A percentile compares a stretch with the other conserved stretches of the same genome.
These are phyloP conservation scores for Sporothrix schenckii DNA, from an alignment of 2,329 filamentous ascomycete species.

Conservation along the genomic window DNA sequence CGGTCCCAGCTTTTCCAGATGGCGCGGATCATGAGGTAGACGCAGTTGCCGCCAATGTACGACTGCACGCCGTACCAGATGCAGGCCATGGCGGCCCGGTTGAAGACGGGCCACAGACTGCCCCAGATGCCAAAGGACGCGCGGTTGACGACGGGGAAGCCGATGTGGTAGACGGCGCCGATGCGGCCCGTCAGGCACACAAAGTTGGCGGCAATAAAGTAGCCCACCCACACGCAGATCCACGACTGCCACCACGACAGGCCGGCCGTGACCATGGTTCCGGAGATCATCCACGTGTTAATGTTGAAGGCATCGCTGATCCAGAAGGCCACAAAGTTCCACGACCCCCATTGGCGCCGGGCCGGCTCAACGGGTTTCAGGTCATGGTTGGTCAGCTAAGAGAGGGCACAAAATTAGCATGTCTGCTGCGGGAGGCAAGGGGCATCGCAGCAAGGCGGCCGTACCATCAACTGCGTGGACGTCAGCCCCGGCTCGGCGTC, in stretches of 20 bases:
- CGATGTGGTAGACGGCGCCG: slow-evolving; percentile 84
- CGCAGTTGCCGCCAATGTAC: slow-evolving; percentile 83
- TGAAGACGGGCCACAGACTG: slow-evolving; percentile 46
- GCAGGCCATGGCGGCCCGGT: slow-evolving; percentile 44
- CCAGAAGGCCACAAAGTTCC: slow-evolving; percentile 91
- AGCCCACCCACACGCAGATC: slow-evolving; percentile 87
- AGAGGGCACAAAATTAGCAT: neutral
- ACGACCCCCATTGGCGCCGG: slow-evolving; percentile 79
- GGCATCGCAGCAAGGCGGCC: neutral
- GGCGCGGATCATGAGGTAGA: slow-evolving; percentile 80
- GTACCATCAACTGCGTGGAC: slow-evolving; percentile 74
- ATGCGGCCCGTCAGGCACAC: slow-evolving; percentile 79
- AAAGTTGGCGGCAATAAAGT: slow-evolving; percentile 74
- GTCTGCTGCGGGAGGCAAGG: neutral
- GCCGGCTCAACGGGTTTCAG: slow-evolving; percentile 78
- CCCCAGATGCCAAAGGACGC: slow-evolving; percentile 74
- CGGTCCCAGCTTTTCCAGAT: slow-evolving; percentile 71
- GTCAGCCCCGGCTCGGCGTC: slow-evolving; percentile 76
- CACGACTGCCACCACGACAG: slow-evolving; percentile 91
- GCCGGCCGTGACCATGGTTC: slow-evolving; percentile 75
- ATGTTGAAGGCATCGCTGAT: slow-evolving; percentile 85
- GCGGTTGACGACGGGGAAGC: slow-evolving; percentile 79
- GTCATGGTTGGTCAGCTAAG: slow-evolving; percentile 78
- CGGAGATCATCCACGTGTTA: slow-evolving; percentile 93
- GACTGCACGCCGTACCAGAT: slow-evolving; percentile 63